A percentile compares a stretch with the other conserved stretches of the same genome.
Evolutionary conservation across 306 rosid genomes (phyloP).

Genomic region (Ormosia emarginata): DNA sequence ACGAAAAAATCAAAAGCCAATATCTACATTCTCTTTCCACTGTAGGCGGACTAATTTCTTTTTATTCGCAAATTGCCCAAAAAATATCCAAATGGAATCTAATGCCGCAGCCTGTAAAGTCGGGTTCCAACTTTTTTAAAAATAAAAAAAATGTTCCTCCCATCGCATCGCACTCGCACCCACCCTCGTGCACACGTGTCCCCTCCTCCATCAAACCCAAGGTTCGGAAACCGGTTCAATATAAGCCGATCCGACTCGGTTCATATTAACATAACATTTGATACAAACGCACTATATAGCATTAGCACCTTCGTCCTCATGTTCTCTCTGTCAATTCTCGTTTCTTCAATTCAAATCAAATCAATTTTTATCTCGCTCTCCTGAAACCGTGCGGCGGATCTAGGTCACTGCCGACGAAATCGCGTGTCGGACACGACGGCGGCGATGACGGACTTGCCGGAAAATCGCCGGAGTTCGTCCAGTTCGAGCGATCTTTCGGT

Average conservation of each 20-base stretch:
- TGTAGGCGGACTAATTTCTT: not conserved
- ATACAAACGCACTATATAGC: not conserved
- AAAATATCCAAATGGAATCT: slow-evolving; percentile 1
- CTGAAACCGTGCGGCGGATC: slow-evolving; percentile 30
- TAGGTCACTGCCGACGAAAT: slow-evolving; percentile 29
- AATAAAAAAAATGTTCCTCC: not conserved
- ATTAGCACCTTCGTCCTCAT: not conserved
- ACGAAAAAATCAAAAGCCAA: not conserved
- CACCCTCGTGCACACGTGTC: slow-evolving; percentile 9
- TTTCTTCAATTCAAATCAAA: not conserved
- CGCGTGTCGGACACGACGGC: slow-evolving; percentile 21
- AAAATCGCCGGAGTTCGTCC: slow-evolving; percentile 26
- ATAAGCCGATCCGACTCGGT: not conserved
- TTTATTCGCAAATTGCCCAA: not conserved
- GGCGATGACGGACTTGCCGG: slow-evolving; percentile 56
- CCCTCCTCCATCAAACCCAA: not conserved
- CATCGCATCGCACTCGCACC: not conserved
- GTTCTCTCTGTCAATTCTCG: not conserved
- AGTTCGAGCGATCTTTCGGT: slow-evolving; percentile 40
- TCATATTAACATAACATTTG: too few relatives aligned
- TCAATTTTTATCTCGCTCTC: not conserved
- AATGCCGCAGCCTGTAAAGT: slow-evolving; percentile 21
- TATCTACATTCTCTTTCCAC: not conserved
- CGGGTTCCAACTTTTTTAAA: not conserved
- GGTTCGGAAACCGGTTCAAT: not conserved